Evolutionary conservation across 768 basidiomycete genomes (phyloP).

Genomic region (Tylopilus plumbeoviolaceoides): DNA sequence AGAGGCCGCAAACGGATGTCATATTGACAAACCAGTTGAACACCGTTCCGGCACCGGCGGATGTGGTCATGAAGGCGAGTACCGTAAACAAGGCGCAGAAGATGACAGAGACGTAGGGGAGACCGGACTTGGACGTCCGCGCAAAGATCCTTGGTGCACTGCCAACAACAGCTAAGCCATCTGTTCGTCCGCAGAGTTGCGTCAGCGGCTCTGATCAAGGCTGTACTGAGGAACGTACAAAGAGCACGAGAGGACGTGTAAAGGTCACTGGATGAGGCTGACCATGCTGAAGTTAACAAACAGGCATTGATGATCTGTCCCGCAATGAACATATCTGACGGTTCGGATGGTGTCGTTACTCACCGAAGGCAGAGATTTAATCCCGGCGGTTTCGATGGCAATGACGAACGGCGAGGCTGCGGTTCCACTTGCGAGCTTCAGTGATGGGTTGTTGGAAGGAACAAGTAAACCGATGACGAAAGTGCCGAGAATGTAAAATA

Average conservation of each 20-base stretch:
- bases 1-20: no score
- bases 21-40: conserved; percentile 81
- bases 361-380: conserved; percentile 77
- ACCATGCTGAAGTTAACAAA: conserved; percentile 81
- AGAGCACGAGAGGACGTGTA: no score
- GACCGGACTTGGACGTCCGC: conserved; percentile 59
- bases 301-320: conserved; percentile 36
- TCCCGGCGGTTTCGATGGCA: conserved; percentile 80
- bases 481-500: conserved; percentile 72
- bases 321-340: not conserved
- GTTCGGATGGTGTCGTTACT: conserved; percentile 19
- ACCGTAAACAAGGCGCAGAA: no score
- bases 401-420: conserved; percentile 89
- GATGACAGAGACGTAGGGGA: conserved; percentile 80
- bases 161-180: conserved; percentile 74
- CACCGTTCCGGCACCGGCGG: conserved; percentile 60
- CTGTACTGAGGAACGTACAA: no score
- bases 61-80: conserved; percentile 84
- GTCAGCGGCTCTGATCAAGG: no score
- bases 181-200: no score
- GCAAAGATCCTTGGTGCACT: conserved; percentile 78
- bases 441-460: conserved; percentile 56
- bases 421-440: conserved; percentile 51
- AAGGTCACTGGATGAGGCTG: conserved; percentile 83
- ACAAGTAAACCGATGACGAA: conserved; percentile 81